A percentile compares a stretch with the other conserved stretches of the same genome.
Conservation (phyloP, 2,329 filamentous ascomycete genomes). For the Cercospora sp. region DNA sequence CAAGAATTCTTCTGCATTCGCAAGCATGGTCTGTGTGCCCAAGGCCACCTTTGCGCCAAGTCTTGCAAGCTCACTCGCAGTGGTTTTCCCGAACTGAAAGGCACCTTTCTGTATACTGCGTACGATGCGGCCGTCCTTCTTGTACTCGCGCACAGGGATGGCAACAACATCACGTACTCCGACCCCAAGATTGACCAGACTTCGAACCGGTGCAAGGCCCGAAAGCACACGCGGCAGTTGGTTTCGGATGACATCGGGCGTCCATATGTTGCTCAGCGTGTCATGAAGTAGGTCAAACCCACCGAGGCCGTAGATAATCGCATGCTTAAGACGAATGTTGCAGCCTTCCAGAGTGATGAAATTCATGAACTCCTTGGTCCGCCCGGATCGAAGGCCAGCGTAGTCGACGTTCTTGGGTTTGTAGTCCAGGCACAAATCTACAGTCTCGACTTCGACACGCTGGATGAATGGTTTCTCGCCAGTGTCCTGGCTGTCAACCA, state of each 20-base stretch:
- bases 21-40: slow-evolving; percentile 88
- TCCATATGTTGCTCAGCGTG: slow-evolving; percentile 94
- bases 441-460: slow-evolving; percentile 79
- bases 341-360: slow-evolving; percentile 90
- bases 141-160: slow-evolving; percentile 88
- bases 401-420: slow-evolving; percentile 99
- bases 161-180: slow-evolving; percentile 85
- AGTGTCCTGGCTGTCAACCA: slow-evolving; percentile 52
- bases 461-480: slow-evolving; percentile 73
- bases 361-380: slow-evolving; percentile 98
- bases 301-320: slow-evolving; percentile 87
- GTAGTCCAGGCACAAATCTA: slow-evolving; percentile 88
- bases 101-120: slow-evolving; percentile 91
- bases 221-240: slow-evolving; percentile 88
- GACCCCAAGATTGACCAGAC: slow-evolving; percentile 85
- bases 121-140: slow-evolving; percentile 88
- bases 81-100: slow-evolving; percentile 85
- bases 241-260: slow-evolving; percentile 83
- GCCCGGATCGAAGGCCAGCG: slow-evolving; percentile 83
- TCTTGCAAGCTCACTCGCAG: slow-evolving; percentile 90
- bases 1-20: slow-evolving; percentile 82
- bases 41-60: slow-evolving; percentile 92
- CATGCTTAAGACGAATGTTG: slow-evolving; percentile 80
- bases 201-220: slow-evolving; percentile 84
- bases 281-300: slow-evolving; percentile 89